Percentiles rank a stretch among this genome's conserved stretches.
These are phyloP conservation scores for Pseudogymnoascus sp. DNA, from an alignment of 2,329 filamentous ascomycete species.

Conservation along the genomic window DNA sequence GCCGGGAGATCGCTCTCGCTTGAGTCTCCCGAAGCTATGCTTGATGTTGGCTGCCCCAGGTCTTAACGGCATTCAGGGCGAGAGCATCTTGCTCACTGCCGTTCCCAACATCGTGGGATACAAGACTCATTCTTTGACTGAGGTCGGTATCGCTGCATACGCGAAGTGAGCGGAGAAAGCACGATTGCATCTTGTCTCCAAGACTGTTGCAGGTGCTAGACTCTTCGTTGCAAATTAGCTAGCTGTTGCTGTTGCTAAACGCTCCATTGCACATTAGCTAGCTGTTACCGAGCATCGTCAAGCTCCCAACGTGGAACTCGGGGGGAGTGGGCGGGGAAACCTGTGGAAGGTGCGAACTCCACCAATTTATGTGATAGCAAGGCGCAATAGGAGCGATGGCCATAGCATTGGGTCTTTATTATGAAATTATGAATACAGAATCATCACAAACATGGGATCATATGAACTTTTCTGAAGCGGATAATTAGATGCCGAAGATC, in stretches of 20 bases:
- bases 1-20: slow-evolving; percentile 27
- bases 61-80: not conserved
- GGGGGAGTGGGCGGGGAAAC: not conserved
- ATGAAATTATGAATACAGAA: not conserved
- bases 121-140: not conserved
- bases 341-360: not conserved
- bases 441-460: not conserved
- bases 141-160: slow-evolving; percentile 12
- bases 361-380: not conserved
- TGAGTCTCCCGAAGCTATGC: not conserved
- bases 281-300: not conserved
- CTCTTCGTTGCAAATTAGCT: not conserved
- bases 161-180: not conserved
- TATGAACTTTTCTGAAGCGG: not conserved
- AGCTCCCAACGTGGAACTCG: not conserved
- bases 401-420: not conserved
- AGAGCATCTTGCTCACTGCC: not conserved
- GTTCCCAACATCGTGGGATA: slow-evolving; percentile 8
- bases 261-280: not conserved
- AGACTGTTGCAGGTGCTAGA: not conserved
- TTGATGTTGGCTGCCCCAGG: not conserved
- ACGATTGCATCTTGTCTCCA: not conserved
- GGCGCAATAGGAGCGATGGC: not conserved
- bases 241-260: not conserved
- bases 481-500: not conserved